Evolutionary conservation across 1,284 basidiomycete genomes (phyloP), one percentile per base, ranked within the genome.

Genomic region (Ganoderma leucocontextum): DNA sequence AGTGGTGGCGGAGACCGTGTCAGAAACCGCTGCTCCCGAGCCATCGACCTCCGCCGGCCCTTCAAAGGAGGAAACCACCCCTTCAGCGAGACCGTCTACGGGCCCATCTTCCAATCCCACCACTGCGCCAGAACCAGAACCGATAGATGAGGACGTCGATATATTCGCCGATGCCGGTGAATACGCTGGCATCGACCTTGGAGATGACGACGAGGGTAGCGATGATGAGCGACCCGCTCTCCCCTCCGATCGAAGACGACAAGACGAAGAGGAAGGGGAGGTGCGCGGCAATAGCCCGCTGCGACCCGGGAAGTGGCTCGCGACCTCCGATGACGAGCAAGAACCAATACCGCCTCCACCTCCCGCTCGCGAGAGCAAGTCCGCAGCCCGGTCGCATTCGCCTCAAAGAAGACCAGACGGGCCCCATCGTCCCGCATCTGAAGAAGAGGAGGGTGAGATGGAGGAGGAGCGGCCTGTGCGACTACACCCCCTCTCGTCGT

Each of bases 141-240:
- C 79, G 3, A 59, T 82, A 9, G 82, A 84, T 52, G 86, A 88
- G 22, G 85, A 92, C 65, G 83, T 91, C 66, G 88, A 93, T 75
- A 97, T 97, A 65, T 98, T 98, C 78, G 93, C 89, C 0, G 95
- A 85, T 62, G 95, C 88, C 1, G 95, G 92, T 9, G 93, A 95
- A 53, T 98, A 97, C 78, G 84, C 90, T 63, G 94, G 92, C 1
- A 75, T 93, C 17, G 86, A 87, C 60, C 76, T 87, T 8, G 90
- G 85, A 47, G 89, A 89, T 25, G 87, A 89, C 17, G 88, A 87
- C 25, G 86, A 85, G 15, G 67, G 62, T 6, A 64, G 61, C 9
- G 64, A 65, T 19, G 65, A 62, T 3, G 67, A 70, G 47, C 44
- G 44, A 2, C 19, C 29, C 19, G 36, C 58, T 53, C 63, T 2